phyloP scores from a whole-genome alignment of 2,329 filamentous ascomycete species.

The Pestalotiopsis sp. region DNA sequence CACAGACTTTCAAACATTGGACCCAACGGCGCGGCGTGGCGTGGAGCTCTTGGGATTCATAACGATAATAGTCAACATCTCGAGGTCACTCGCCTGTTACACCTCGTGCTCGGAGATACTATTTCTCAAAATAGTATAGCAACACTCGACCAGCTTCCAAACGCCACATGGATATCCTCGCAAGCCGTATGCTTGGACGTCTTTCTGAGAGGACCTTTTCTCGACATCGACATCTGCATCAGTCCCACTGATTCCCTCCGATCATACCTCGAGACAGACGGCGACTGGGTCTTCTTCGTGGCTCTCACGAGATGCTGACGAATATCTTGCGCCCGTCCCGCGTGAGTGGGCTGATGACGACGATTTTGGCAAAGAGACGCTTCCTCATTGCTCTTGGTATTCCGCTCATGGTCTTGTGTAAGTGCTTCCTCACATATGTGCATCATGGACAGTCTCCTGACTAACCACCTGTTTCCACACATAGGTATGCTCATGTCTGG shows the following conservation, averaged over 20 bases:
- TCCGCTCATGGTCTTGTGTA: constrained; percentile 7
- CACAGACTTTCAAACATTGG: not conserved
- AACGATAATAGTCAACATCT: not conserved
- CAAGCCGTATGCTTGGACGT: not conserved
- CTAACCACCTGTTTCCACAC: not conserved
- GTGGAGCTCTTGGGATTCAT: not conserved
- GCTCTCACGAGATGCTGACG: not conserved
- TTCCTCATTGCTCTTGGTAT: constrained; percentile 9
- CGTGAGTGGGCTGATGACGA: not conserved
- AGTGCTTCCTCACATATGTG: not conserved
- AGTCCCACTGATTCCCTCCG: not conserved
- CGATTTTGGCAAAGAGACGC: constrained; percentile 5
- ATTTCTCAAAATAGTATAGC: not conserved
- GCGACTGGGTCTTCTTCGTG: not conserved
- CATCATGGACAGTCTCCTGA: not conserved
- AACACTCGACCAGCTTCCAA: not conserved
- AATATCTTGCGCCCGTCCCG: not conserved
- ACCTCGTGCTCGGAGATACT: not conserved
- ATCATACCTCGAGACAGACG: not conserved
- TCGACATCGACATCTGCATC: not conserved
- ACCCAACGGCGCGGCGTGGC: not conserved
- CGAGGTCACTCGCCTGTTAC: not conserved
- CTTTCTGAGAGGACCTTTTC: not conserved
- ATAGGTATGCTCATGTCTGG: constrained; percentile 10
- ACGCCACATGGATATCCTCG: not conserved